Evolutionary conservation across 169 alveolate genomes (phyloP), one percentile per base, ranked within the genome.

Genomic region (Amoebophrya sp.): DNA sequence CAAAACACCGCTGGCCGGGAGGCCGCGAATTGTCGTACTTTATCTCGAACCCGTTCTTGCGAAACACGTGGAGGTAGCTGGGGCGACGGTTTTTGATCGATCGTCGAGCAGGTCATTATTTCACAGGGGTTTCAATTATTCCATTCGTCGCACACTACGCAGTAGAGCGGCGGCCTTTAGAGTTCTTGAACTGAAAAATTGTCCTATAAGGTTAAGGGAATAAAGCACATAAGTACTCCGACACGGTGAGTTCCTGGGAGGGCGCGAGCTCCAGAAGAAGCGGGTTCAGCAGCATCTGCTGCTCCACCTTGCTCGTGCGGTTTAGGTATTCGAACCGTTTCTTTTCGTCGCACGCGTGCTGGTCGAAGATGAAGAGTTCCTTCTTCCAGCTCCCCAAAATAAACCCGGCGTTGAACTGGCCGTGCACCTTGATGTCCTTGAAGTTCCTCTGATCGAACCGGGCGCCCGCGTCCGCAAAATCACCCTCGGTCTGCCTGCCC

Each of bases 301-400:
- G 94, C n/a, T 95, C 94, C 88, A 98, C 95, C 41, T 94, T 94
- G 48, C 96, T 95, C 45, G 95, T 94, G 70, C 94, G 95, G 87
- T 97, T 95, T n/a, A 96, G 95, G 31, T 93, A 93, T 91, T 98
- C 90, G 69, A 88, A 88, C 0, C 45, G 45, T 0, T 38, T 41
- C 92, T 97, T 97, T 90, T 97, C 99, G 91, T 96, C 98, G 45
- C 98, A 95, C 10, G 99, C 99, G 93, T 97, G 99, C 91, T 97
- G 96, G 93, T 97, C 99, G 38, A 97, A 92, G 0, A 97, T 95
- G 93, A 95, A 96, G 78, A 97, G 90, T 95, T 92, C 26, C 91
- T 69, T n/a, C 48, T 43, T 43, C 41, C 45, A 91, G 31, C 26
- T 39, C 7, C 90, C 88, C 31, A 97, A 90, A 7, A 97, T 97